Base-by-base conservation (phyloP, 441 rosid species). In the Metrosideros polymorpha region DNA sequence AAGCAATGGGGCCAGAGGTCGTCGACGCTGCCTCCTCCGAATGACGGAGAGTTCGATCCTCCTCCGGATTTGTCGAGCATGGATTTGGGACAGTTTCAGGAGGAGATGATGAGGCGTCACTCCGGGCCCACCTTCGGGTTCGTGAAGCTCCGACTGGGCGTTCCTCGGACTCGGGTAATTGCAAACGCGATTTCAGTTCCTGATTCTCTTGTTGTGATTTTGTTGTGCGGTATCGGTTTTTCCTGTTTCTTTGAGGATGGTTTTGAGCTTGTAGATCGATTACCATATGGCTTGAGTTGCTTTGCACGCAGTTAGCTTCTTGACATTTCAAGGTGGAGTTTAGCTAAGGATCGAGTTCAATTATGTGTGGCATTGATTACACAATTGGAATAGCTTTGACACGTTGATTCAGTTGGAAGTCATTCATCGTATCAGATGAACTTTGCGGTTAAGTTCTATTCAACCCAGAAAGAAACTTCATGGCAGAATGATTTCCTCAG, bases 61-160 rank as follows among this genome's bases (percentile, higher is more conserved):
- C 95, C 97, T 14, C 66, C 93, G 22, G 98, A 96, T 90, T 90
- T 94, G 59, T 88, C 95, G 55, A 89, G 89, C 6, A 91, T 98
- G 97, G 92, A 90, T 50, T 66, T 91, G 54, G 85, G 90, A 32
- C 90, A 93, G 93, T 92, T 96, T 88, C 98, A 94, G 91, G 93
- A 91, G n/a, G 89, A 93, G 90, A 87, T 94, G 94, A 87, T 91
- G 92, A 94, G 91, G 91, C 94, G 92, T 29, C 94, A 92, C 27
- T 63, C 85, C 57, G 99, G 92, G 27, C 96, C 95, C 4, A 90
- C 93, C 87, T 90, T 94, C 54, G 99, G 99, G 12, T 96, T 98
- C 90, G 97, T 98, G 29, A 96, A 96, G 93, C 99, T 98, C 89
- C 95, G 94, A 4, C 85, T 94, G 56, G 98, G 97, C 32, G 91